Conservation (phyloP, 805 yeast genomes). For the Saccharomycopsis amapae region DNA sequence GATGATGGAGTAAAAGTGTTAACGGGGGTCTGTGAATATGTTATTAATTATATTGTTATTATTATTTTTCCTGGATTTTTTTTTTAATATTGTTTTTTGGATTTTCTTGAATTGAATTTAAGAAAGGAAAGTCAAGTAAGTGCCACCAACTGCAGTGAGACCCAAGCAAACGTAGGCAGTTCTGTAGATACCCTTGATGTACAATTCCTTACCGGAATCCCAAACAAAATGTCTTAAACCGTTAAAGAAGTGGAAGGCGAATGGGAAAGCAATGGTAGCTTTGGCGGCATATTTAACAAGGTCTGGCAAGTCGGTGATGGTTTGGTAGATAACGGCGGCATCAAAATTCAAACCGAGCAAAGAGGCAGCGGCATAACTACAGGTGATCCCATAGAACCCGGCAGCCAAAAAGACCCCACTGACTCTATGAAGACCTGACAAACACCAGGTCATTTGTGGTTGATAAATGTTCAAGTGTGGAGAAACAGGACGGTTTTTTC, state of each 20-base stretch:
- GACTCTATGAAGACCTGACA: conserved; percentile 81
- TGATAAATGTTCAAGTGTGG: conserved; percentile 88
- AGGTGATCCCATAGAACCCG: conserved; percentile 71
- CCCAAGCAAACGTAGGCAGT: conserved; percentile 86
- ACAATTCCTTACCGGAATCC: conserved; percentile 81
- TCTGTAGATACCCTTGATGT: conserved; percentile 81
- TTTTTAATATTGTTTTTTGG: no score
- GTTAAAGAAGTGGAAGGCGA: conserved; percentile 78
- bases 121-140: conserved; percentile 43
- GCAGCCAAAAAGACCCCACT: conserved; percentile 79
- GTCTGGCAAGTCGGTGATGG: conserved; percentile 58
- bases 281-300: conserved; percentile 57
- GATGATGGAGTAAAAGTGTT: no score
- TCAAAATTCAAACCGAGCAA: conserved; percentile 53
- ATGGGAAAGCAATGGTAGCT: conserved; percentile 69
- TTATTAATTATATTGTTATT: neutral
- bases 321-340: conserved; percentile 43
- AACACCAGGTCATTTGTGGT: conserved; percentile 79
- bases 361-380: conserved; percentile 66
- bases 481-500: conserved; percentile 81
- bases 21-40: no score
- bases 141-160: conserved; percentile 44
- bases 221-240: conserved; percentile 92
- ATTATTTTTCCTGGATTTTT: conserved; percentile 2
- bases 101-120: no score